phyloP scores from a whole-genome alignment of 179 eudicot genomes.

The Camellia oleifera region DNA sequence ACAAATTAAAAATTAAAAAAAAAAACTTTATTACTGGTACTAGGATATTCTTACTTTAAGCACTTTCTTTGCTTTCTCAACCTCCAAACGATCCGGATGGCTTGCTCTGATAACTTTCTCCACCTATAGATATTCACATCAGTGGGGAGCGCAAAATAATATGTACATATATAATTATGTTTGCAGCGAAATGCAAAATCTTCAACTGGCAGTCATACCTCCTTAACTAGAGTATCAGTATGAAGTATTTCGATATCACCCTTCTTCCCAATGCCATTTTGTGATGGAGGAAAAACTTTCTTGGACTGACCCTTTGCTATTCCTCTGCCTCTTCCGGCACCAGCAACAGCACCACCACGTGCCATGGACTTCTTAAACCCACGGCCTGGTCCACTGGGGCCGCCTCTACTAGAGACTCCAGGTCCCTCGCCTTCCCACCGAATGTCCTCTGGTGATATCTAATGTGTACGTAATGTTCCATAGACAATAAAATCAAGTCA shows the following conservation, averaged over 20 bases:
- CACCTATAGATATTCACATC: conserved; percentile 37
- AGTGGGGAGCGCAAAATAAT: background rate
- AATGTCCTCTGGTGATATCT: conserved; percentile 63
- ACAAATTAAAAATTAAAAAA: background rate
- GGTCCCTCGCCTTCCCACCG: conserved; percentile 55
- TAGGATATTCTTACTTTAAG: conserved; percentile 41
- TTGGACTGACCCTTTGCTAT: conserved; percentile 40
- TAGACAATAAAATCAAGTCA: background rate
- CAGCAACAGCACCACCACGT: conserved; percentile 44
- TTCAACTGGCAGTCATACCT: conserved; percentile 29
- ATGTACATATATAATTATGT: too few relatives aligned
- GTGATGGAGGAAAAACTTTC: conserved; percentile 35
- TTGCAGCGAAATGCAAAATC: background rate
- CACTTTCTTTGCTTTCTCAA: conserved; percentile 70
- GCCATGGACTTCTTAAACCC: conserved; percentile 47
- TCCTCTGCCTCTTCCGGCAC: conserved; percentile 62
- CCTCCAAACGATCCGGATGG: conserved; percentile 56
- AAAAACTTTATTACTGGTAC: background rate
- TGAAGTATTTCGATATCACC: conserved; percentile 66
- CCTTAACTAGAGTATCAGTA: conserved; percentile 67
- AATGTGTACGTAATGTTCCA: background rate
- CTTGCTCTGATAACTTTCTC: conserved; percentile 61
- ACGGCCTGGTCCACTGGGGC: conserved; percentile 46
- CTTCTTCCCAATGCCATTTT: conserved; percentile 53
- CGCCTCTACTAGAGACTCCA: conserved; percentile 39